Evolutionary conservation across 805 yeast genomes (phyloP).

Genomic region (Metschnikowia lochheadii): DNA sequence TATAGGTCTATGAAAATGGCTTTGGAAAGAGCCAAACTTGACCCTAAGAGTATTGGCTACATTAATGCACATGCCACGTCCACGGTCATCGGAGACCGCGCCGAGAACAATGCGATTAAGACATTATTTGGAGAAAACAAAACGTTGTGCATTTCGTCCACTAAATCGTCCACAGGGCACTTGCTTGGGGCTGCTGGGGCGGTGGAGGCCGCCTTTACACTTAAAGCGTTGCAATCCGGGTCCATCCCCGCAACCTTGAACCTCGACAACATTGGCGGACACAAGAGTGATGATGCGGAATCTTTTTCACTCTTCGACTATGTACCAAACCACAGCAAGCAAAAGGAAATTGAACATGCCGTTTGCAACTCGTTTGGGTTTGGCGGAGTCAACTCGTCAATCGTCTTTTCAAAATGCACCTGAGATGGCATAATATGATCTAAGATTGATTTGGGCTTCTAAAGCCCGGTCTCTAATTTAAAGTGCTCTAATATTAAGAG

Average conservation of each 20-base stretch:
- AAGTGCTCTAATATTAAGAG: too few species aligned
- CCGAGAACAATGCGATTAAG: conserved; percentile 75
- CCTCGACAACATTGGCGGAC: conserved; percentile 50
- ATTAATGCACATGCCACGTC: conserved; percentile 98
- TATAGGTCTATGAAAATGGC: conserved; percentile 78
- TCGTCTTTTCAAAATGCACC: conserved; percentile 40
- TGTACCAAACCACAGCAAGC: conserved; percentile 45
- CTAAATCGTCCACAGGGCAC: conserved; percentile 93
- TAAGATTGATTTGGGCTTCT: too few species aligned
- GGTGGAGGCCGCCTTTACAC: conserved; percentile 80
- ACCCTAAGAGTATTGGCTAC: conserved; percentile 56
- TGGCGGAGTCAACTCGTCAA: conserved; percentile 90
- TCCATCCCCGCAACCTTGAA: conserved; percentile 80
- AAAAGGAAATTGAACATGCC: conserved; percentile 49
- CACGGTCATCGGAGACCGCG: conserved; percentile 81
- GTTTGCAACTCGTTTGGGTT: conserved; percentile 92
- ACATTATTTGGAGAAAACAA: conserved; percentile 42
- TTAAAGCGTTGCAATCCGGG: conserved; percentile 56
- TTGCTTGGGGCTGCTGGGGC: conserved; percentile 95
- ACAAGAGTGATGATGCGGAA: conserved; percentile 39
- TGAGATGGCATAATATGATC: not conserved
- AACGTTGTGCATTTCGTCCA: conserved; percentile 61
- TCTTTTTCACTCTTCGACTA: conserved; percentile 52
- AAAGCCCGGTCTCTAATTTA: too few species aligned
- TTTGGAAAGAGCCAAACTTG: conserved; percentile 45